These are phyloP conservation scores for Pseudogymnoascus sp. DNA, from an alignment of 2,329 filamentous ascomycete species.

Conservation along the genomic window DNA sequence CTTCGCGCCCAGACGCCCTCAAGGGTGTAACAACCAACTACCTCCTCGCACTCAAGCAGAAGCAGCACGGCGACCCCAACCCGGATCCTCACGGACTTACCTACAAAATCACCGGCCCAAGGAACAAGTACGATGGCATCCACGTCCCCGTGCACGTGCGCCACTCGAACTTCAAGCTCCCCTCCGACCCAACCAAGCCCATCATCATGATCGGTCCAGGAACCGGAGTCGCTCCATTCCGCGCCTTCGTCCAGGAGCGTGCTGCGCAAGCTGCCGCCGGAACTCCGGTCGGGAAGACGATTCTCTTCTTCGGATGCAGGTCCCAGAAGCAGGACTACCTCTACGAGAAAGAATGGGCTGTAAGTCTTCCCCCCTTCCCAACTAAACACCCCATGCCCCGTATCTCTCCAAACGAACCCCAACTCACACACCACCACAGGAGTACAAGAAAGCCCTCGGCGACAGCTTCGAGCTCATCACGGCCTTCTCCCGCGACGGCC, in stretches of 20 bases:
- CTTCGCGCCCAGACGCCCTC: slow-evolving; percentile 68
- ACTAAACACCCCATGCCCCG: background rate
- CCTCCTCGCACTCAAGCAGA: slow-evolving; percentile 86
- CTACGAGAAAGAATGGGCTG: slow-evolving; percentile 86
- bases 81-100: slow-evolving; percentile 76
- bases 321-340: slow-evolving; percentile 84
- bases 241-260: slow-evolving; percentile 89
- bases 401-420: background rate
- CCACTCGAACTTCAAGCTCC: slow-evolving; percentile 98
- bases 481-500: slow-evolving; percentile 83
- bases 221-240: slow-evolving; percentile 93
- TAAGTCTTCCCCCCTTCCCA: slow-evolving; percentile 39
- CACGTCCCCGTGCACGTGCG: slow-evolving; percentile 92
- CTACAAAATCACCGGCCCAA: slow-evolving; percentile 79
- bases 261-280: slow-evolving; percentile 74
- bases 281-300: slow-evolving; percentile 72
- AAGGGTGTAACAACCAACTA: slow-evolving; percentile 98
- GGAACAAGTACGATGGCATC: slow-evolving; percentile 95
- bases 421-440: slow-evolving; percentile 45
- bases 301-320: slow-evolving; percentile 94
- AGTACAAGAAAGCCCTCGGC: slow-evolving; percentile 74
- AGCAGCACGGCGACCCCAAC: slow-evolving; percentile 80
- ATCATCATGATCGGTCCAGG: slow-evolving; percentile 95
- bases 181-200: slow-evolving; percentile 87
- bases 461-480: slow-evolving; percentile 86